phyloP scores from a whole-genome alignment of 768 basidiomycete genomes.

The Podaxis rugospora region DNA sequence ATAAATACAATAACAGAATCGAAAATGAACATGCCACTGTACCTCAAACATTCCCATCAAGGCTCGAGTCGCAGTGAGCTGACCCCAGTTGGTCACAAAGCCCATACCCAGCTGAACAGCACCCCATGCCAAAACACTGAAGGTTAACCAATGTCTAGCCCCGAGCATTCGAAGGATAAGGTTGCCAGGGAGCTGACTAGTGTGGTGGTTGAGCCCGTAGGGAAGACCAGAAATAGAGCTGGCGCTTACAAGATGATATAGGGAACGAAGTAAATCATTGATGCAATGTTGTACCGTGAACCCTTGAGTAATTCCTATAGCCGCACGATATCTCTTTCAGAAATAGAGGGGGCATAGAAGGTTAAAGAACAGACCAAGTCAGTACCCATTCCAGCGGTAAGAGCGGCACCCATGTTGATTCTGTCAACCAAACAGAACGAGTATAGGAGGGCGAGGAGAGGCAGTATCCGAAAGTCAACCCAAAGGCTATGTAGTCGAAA shows the following conservation, averaged over 20 bases:
- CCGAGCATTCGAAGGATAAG: slow-evolving; percentile 38
- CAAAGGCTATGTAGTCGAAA: slow-evolving; percentile 25
- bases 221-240: neutral
- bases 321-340: neutral
- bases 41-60: slow-evolving; percentile 43
- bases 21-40: neutral
- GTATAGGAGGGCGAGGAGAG: slow-evolving; percentile 35
- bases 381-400: slow-evolving; percentile 38
- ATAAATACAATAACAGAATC: neutral
- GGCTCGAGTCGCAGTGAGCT: slow-evolving; percentile 36
- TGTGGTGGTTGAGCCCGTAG: neutral
- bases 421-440: slow-evolving; percentile 41
- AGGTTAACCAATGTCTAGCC: slow-evolving; percentile 40
- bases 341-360: neutral
- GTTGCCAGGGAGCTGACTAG: slow-evolving; percentile 43
- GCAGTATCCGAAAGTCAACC: slow-evolving; percentile 39
- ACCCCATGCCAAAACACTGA: slow-evolving; percentile 39
- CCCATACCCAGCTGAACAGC: slow-evolving; percentile 42
- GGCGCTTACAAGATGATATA: slow-evolving; percentile 37
- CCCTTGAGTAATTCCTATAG: slow-evolving; percentile 28
- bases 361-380: slow-evolving; percentile 25
- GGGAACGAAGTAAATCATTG: slow-evolving; percentile 40
- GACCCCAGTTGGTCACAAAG: slow-evolving; percentile 36
- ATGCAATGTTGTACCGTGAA: slow-evolving; percentile 35
- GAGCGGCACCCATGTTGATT: slow-evolving; percentile 38